Base-by-base conservation (phyloP, 1,284 basidiomycete species). In the Inonotus obliquus region DNA sequence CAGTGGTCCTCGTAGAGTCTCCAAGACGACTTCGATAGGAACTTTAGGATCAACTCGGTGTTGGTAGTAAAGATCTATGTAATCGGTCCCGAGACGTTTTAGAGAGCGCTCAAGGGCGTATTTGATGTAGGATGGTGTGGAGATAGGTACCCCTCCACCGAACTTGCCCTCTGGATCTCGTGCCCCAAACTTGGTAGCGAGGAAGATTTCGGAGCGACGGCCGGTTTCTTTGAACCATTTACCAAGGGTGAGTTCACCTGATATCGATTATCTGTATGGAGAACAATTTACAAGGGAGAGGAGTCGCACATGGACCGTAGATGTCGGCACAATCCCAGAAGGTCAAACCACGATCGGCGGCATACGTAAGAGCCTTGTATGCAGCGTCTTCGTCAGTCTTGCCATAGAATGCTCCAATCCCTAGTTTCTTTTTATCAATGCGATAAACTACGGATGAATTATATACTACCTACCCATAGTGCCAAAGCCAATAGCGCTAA, bases 11-110 rank as follows among this genome's bases (percentile, higher is more conserved):
- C 71, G 67, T 63, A 76, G 67, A 2, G 72, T 71, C 25, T 65
- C 53, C 14, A 75, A 67, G 0, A 71, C 70, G 54, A 73, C 70
- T 61, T 76, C 75, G 59, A 76, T 73, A 4, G 74, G 72, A 1
- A 70, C 69, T 38, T 69, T 67, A 2, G 65, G 62, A 63, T 72
- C 72, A 2, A 71, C 69, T 57, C 67, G 61, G 57, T 67, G 70
- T 64, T 68, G 69, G 65, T 74, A 75, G 54, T 67, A 72, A 7
- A 73, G 62, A 62, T 74, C 72, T 60, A 74, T 67, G 32, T 62
- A 64, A 1, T 71, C 67, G 10, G 68, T 60, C 13, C 68, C 66
- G 14, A 71, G 66, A 17, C 60, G 62, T 52, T 67, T 65, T 38
- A 72, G 59, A 6, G 68, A 67, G 35, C 62, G 65, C 41, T 72